Evolutionary conservation across 495 filamentous ascomycete species (phyloP).

Genomic region (Penicillium lividum): DNA sequence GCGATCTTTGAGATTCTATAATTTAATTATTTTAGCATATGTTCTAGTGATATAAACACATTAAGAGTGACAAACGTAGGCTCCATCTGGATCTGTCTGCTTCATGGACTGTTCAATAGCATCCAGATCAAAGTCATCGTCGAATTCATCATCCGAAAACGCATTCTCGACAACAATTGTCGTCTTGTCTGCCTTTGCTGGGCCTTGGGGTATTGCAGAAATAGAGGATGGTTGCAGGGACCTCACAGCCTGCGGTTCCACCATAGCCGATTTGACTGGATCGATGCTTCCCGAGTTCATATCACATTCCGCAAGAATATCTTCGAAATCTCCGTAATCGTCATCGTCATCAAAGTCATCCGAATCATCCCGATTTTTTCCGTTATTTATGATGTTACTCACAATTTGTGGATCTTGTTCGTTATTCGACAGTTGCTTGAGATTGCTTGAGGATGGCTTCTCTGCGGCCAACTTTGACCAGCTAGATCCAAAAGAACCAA

Average conservation of each 20-base stretch:
- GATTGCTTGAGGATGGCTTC: constrained; percentile 15
- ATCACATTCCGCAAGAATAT: constrained; percentile 44
- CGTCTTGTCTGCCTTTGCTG: constrained; percentile 4
- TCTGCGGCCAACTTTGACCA: constrained; percentile 22
- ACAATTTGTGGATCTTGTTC: constrained; percentile 12
- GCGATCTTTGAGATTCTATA: constrained; percentile 55
- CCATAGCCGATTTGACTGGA: constrained; percentile 14
- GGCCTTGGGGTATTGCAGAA: not conserved
- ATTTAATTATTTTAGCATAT: constrained; percentile 44
- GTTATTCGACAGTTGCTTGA: not conserved
- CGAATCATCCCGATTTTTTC: constrained; percentile 38
- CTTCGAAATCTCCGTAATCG: constrained; percentile 63
- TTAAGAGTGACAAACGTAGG: constrained; percentile 49
- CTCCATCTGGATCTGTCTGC: constrained; percentile 33
- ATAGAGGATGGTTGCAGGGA: constrained; percentile 6
- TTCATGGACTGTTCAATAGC: constrained; percentile 46
- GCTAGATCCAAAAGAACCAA: constrained; percentile 19
- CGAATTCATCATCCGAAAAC: constrained; percentile 46
- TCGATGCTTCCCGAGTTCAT: constrained; percentile 53
- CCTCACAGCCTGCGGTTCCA: constrained; percentile 7
- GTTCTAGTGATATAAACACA: constrained; percentile 29
- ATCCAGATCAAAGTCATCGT: constrained; percentile 47
- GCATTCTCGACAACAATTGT: constrained; percentile 12
- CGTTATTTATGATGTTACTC: constrained; percentile 54
- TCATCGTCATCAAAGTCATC: constrained; percentile 69